These are phyloP conservation scores for Diaporthe eres DNA, from an alignment of 2,329 filamentous ascomycete genomes.

Conservation along the genomic window DNA sequence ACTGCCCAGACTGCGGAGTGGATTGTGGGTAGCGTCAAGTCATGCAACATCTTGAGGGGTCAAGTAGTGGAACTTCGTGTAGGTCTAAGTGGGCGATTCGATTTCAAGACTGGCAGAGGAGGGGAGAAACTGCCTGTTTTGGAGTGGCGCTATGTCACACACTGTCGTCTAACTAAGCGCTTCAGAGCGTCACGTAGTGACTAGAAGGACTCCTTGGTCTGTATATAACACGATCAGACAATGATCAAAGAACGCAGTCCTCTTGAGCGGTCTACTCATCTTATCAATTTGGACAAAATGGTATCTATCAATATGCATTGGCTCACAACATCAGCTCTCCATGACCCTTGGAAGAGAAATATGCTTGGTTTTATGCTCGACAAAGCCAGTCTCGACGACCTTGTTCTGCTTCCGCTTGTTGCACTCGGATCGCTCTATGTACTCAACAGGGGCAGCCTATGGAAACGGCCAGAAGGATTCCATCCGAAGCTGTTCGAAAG, in stretches of 20 bases:
- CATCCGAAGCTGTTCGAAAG: not conserved
- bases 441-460: not conserved
- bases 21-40: not conserved
- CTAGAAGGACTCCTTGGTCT: not conserved
- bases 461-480: not conserved
- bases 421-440: not conserved
- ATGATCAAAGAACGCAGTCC: not conserved
- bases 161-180: not conserved
- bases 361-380: not conserved
- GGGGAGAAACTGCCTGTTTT: not conserved
- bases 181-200: not conserved
- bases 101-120: not conserved
- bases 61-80: not conserved
- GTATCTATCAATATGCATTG: not conserved
- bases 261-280: not conserved
- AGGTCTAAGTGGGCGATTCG: not conserved
- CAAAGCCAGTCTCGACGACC: not conserved
- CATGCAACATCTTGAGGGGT: not conserved
- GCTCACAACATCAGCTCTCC: not conserved
- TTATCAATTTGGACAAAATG: not conserved
- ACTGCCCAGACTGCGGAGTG: not conserved
- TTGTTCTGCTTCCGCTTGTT: not conserved
- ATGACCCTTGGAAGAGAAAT: not conserved
- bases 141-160: not conserved
- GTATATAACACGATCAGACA: not conserved